phyloP scores from a whole-genome alignment of 1,284 basidiomycete genomes.

The Rhodotorula sp. region DNA sequence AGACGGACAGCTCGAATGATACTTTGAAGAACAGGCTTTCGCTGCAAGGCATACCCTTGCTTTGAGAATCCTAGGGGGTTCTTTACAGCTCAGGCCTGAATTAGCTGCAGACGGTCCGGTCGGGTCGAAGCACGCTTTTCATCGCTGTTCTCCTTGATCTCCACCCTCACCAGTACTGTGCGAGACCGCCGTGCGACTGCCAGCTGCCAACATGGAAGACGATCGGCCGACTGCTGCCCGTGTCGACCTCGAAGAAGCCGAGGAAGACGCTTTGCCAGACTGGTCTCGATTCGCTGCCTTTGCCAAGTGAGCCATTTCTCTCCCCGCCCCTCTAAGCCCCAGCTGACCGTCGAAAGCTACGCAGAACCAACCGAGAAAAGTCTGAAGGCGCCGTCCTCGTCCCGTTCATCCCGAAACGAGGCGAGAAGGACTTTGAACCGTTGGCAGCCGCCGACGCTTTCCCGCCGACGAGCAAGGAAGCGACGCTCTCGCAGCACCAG shows the following conservation, averaged over 20 bases:
- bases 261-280: constrained; percentile 61
- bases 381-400: constrained; percentile 16
- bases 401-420: constrained; percentile 78
- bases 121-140: too few relatives aligned
- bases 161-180: background rate
- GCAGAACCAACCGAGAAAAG: constrained; percentile 9
- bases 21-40: too few relatives aligned
- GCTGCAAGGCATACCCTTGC: too few relatives aligned
- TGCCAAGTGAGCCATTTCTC: constrained; percentile 40
- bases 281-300: constrained; percentile 60
- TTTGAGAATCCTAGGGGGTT: too few relatives aligned
- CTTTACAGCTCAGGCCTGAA: too few relatives aligned
- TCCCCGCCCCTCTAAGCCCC: background rate
- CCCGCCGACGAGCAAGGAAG: constrained; percentile 26
- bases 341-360: background rate
- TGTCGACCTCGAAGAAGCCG: constrained; percentile 54
- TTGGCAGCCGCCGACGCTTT: constrained; percentile 40
- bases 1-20: too few relatives aligned
- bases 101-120: too few relatives aligned
- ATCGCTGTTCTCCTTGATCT: background rate
- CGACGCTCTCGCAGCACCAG: constrained; percentile 39
- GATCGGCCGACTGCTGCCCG: constrained; percentile 34
- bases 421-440: constrained; percentile 96
- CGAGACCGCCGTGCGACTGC: background rate
- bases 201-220: constrained; percentile 31